These are phyloP conservation scores for Kernera saxatilis DNA, from an alignment of 345 rosid genomes.

Conservation along the genomic window DNA sequence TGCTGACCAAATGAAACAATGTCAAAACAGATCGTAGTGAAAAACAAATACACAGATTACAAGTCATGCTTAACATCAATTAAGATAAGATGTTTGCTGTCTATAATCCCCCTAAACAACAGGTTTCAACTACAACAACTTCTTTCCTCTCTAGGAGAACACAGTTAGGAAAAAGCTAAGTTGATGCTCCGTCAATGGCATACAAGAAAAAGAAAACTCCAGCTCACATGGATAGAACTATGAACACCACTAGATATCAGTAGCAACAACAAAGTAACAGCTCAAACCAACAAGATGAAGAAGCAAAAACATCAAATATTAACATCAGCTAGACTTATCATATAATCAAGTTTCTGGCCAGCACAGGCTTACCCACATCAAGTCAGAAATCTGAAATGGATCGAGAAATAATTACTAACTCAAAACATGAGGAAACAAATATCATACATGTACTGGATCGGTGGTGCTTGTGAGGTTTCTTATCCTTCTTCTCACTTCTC, in stretches of 20 bases:
- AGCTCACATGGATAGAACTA: not conserved
- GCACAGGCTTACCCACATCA: not conserved
- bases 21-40: slow-evolving; percentile 7
- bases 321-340: not conserved
- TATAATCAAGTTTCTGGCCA: not conserved
- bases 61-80: not conserved
- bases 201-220: not conserved
- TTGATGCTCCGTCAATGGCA: not conserved
- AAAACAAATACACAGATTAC: not conserved
- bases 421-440: not conserved
- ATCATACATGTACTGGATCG: slow-evolving; percentile 48
- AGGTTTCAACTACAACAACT: not conserved
- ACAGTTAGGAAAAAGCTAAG: not conserved
- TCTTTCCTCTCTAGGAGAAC: not conserved
- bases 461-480: slow-evolving; percentile 60
- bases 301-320: not conserved
- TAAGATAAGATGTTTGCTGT: not conserved
- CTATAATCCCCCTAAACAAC: not conserved
- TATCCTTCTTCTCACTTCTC: slow-evolving; percentile 44
- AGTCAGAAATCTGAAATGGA: not conserved
- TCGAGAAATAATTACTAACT: too few relatives aligned
- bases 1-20: slow-evolving; percentile 42
- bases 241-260: not conserved
- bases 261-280: not conserved
- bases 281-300: slow-evolving; percentile 8